Evolutionary conservation across 2,329 filamentous ascomycete genomes (phyloP), one percentile per base, ranked within the genome.

Genomic region (Ascochyta viciae-villosae): DNA sequence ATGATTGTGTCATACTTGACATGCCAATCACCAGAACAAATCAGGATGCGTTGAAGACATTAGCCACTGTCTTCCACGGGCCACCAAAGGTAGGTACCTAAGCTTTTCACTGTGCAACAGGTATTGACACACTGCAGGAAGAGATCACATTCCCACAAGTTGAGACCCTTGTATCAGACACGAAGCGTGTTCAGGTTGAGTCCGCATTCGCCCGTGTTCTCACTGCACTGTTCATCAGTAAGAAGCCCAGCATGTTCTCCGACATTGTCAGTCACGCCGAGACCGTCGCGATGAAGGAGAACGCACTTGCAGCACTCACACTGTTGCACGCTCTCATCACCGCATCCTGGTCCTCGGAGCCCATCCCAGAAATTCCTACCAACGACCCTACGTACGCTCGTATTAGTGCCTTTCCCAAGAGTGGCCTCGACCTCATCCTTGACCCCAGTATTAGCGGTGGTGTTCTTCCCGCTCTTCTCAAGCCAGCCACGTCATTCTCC

Each of bases 51-150:
- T 73, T 87, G 13, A 80, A 83, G 57, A 81, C 83, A 0, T 72
- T 87, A 2, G 83, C 82, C 2, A 80, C 78, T 19, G 74, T 87
- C 23, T 83, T 87, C 57, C 82, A 83, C 45, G 85, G 85, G 0
- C 84, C 85, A 1, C 59, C 60, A 9, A 64, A 73, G 57, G 67
- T 66, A 22, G 4, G 34, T 23, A 47, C 12, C 24, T 46, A 29
- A 23, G 22, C 52, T 45, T 15, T 37, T 15, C 6, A 12, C 26
- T 8, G 22, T 7, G 16, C 23, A 22, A 39, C 8, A 9, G 2
- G 12, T 42, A 50, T 47, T 62, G 24, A 58, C n/a, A 16, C 2
- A n/a, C 4, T n/a, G 33, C 26, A 67, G 59, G 65, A 74, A 43
- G 66, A 74, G 16, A 53, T 77, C 38, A 75, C 70, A 0, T 78